Base-by-base conservation (phyloP, 2,329 filamentous ascomycete species). In the Ilyonectria mors-panacis region DNA sequence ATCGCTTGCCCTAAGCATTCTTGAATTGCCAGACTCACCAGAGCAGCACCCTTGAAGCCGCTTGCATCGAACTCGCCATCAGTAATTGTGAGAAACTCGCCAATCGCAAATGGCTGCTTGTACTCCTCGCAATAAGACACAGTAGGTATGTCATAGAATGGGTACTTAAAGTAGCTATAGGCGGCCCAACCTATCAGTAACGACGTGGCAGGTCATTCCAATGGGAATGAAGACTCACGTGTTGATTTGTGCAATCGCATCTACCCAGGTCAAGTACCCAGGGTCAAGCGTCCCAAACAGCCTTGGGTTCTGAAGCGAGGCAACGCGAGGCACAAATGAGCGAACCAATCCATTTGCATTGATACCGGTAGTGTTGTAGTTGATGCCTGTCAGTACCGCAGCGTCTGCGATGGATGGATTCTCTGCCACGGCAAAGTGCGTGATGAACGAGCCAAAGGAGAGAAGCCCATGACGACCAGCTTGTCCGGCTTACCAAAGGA, bases 391-490 rank as follows among this genome's bases (percentile, higher is more conserved):
- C 39, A 70, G 37, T 13, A 70, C 47, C 15, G 58, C 61, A 2
- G 56, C 67, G 5, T 70, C 65, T 1, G 67, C 65, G 37, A 70
- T 68, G 6, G 26, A 35, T 4, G 67, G 67, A 50, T 70, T 68
- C 23, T 63, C 65, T 4, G 67, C 67, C 4, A 68, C 67, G 2
- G 67, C 58, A 44, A 70, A 70, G 35, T 71, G 65, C 13, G 69
- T 70, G 47, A 70, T 19, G 5, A 60, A 70, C 1, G 66, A 70
- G 37, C 70, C 66, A 44, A 69, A 68, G 13, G 71, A 73, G 71
- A 73, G 44, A 71, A 74, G 10, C 68, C 67, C 63, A 73, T 70
- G 17, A 71, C 55, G 23, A 55, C 63, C 2, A 70, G 45, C n/a
- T 70, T 63, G 13, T 55, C 57, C 5, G 65, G 68, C 21, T 63